These are phyloP conservation scores for Verticillium albo-atrum DNA, from an alignment of 2,329 filamentous ascomycete species.

Conservation along the genomic window DNA sequence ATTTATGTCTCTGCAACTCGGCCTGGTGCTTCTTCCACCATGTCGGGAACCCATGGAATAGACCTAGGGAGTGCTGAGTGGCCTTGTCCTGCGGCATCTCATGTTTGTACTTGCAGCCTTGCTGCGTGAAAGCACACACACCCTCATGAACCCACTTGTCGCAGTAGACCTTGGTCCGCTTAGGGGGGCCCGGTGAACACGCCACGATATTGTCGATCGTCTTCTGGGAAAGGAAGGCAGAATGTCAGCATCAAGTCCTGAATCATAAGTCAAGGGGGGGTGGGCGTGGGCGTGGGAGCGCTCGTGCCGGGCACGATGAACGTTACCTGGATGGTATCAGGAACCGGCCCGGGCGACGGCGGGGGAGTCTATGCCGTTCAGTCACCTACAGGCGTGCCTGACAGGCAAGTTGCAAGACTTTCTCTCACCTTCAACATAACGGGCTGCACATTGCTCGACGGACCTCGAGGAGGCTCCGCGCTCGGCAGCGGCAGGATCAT, in stretches of 20 bases:
- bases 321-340: conserved; percentile 29
- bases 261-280: not conserved
- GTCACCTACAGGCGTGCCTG: conserved; percentile 12
- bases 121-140: conserved; percentile 77
- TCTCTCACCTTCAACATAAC: conserved; percentile 33
- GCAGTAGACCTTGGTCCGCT: conserved; percentile 68
- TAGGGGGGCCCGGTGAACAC: conserved; percentile 31
- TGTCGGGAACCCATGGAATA: conserved; percentile 58
- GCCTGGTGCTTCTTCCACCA: conserved; percentile 56
- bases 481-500: conserved; percentile 39
- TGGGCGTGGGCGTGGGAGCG: not conserved
- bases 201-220: conserved; percentile 22
- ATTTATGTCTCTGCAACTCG: conserved; percentile 28
- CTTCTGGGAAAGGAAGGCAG: conserved; percentile 16
- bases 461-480: conserved; percentile 30
- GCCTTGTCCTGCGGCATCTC: conserved; percentile 73
- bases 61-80: conserved; percentile 65
- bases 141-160: conserved; percentile 88
- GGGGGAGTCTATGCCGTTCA: conserved; percentile 21
- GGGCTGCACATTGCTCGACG: conserved; percentile 29
- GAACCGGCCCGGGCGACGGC: conserved; percentile 13
- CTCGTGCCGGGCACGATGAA: not conserved
- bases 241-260: not conserved
- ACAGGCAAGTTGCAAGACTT: not conserved
- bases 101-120: conserved; percentile 86